Evolutionary conservation across 177 flowering plant species (phyloP).

Genomic region (Tripterygium wilfordii): DNA sequence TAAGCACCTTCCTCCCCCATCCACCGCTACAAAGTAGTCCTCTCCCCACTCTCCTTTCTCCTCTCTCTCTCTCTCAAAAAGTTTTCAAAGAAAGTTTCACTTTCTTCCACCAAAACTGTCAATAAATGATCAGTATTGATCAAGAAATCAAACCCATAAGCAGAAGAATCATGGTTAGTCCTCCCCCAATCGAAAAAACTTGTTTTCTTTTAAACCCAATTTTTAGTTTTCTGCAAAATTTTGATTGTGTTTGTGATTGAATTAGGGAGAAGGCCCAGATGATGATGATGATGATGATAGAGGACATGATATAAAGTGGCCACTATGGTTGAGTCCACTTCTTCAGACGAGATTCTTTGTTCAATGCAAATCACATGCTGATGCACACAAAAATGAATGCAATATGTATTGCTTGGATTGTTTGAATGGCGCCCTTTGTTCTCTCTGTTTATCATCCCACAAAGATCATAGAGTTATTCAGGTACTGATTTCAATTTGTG

Average conservation of each 20-base stretch:
- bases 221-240: not conserved
- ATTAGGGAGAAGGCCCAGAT: conserved; percentile 24
- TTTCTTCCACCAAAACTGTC: conserved; percentile 1
- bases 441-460: conserved; percentile 51
- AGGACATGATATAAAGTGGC: conserved; percentile 43
- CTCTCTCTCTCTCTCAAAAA: conserved; percentile 4
- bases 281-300: conserved; percentile 11
- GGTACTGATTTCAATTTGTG: conserved; percentile 17
- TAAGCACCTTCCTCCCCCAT: conserved; percentile 17
- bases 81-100: conserved; percentile 1
- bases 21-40: conserved; percentile 15
- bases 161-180: conserved; percentile 24
- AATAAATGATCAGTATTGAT: conserved; percentile 8
- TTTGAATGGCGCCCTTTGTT: conserved; percentile 54
- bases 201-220: too few relatives aligned
- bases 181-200: too few relatives aligned
- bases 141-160: conserved; percentile 17
- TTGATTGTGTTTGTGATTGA: not conserved
- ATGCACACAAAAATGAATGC: conserved; percentile 63
- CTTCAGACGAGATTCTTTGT: conserved; percentile 46
- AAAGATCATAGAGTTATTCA: conserved; percentile 57
- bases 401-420: conserved; percentile 80
- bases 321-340: conserved; percentile 53
- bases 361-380: conserved; percentile 55
- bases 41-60: not conserved